Conservation (phyloP, 805 yeast species). For the Sugiyamaella qingdaonensis region DNA sequence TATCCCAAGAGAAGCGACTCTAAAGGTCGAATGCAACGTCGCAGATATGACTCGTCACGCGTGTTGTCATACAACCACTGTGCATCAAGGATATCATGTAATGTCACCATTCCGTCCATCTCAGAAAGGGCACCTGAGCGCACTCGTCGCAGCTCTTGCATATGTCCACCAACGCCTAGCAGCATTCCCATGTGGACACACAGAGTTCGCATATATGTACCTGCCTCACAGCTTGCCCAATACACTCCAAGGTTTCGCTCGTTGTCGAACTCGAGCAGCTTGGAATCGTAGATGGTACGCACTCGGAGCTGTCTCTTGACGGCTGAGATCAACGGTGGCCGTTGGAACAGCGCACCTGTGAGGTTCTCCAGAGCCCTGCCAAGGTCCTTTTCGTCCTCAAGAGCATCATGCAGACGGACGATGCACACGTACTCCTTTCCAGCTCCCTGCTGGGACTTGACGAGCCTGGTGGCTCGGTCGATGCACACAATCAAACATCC, state of each 20-base stretch:
- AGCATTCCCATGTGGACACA: conserved; percentile 99
- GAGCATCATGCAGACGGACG: conserved; percentile 89
- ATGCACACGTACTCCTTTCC: conserved; percentile 99
- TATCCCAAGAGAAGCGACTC: conserved; percentile 91
- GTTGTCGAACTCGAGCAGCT: conserved; percentile 92
- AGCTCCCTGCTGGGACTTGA: conserved; percentile 98
- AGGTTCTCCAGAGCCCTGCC: conserved; percentile 85
- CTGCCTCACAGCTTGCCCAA: conserved; percentile 99
- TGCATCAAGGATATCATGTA: conserved; percentile 97
- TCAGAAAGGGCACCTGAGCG: conserved; percentile 95
- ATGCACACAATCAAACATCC: conserved; percentile 98
- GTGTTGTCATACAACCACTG: conserved; percentile 97
- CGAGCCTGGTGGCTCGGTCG: conserved; percentile 96
- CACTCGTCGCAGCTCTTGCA: conserved; percentile 99
- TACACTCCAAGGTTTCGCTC: conserved; percentile 96
- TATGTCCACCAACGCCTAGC: conserved; percentile 98
- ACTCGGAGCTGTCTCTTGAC: conserved; percentile 99
- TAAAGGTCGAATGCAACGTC: conserved; percentile 91
- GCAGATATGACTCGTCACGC: conserved; percentile 91
- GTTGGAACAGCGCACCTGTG: conserved; percentile 98
- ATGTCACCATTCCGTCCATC: conserved; percentile 84
- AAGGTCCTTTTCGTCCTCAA: conserved; percentile 85
- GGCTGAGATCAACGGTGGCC: conserved; percentile 98
- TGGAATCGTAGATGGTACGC: conserved; percentile 94
- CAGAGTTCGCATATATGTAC: conserved; percentile 98